Base-by-base conservation (phyloP, 345 rosid genomes). In the Chamaenerion angustifolium region DNA sequence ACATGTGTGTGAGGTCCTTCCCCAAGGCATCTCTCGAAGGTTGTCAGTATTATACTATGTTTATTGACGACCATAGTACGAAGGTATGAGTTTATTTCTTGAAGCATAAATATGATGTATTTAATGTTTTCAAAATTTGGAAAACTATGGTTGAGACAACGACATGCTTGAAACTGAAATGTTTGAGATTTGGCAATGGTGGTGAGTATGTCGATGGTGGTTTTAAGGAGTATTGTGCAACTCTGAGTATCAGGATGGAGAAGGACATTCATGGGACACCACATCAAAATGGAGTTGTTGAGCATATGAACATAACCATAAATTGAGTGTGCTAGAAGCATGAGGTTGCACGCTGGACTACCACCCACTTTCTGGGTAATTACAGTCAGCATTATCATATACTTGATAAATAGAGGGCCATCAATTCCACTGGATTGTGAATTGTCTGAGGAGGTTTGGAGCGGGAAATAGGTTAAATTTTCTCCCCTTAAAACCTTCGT, bases 81-180 rank as follows among this genome's bases (percentile, higher is more conserved):
- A 48, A 48, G 51, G 51, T 48, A 2, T 19, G 1, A 16, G 51
- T 48, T 48, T 19, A 48, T 12, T 48, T 48, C 21, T 27, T 19
- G 8, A 19, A 48, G 21, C 2, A 19, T 21, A 48, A 48, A 19
- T 48, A 1, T 16, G 27, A 23, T 2, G 14, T 16, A 27, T 48
- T 48, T 48, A 11, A 8, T 6, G 21, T n/a, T 21, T 48, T 48
- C 21, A 11, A 48, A 12, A 16, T 12, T 12, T 19, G 51, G 4
- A 48, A 48, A 48, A 13, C n/a, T 10, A 8, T 14, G 12, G 35
- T 12, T 13, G 18, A 16, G 19, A 47, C 16, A 6, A 3, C 14
- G 25, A 47, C 5, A 5, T 0, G 12, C 9, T 16, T n/a, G 7
- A 47, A 47, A 12, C 12, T 47, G 5, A 47, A 48, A 16, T 48